Percentiles rank a stretch among this genome's conserved stretches.
phyloP scores from a whole-genome alignment of 257 asterid genomes.

The Fraxinus americana region DNA sequence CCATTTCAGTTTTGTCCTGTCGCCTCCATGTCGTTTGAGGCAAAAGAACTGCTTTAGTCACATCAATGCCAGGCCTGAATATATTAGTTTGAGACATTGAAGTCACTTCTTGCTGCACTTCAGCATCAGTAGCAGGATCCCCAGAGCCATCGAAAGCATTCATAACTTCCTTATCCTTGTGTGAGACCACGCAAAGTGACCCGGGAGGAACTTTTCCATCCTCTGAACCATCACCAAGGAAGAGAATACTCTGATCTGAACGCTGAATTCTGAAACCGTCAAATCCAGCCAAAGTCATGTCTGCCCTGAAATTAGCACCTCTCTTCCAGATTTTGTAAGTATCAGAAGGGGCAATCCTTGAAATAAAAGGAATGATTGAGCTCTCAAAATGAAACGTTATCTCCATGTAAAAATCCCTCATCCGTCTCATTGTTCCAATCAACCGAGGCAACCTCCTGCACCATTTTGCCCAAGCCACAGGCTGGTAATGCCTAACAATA shows the following conservation, averaged over 20 bases:
- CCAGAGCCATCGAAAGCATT: conserved; percentile 94
- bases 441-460: conserved; percentile 93
- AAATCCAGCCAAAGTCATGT: conserved; percentile 95
- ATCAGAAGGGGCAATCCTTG: conserved; percentile 96
- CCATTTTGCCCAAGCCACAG: conserved; percentile 99
- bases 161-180: conserved; percentile 90
- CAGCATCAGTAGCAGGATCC: conserved; percentile 82
- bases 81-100: conserved; percentile 92
- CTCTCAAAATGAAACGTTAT: conserved; percentile 94
- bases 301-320: conserved; percentile 92
- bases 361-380: conserved; percentile 92
- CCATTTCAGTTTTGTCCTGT: conserved; percentile 75
- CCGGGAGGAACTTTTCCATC: conserved; percentile 84
- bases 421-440: conserved; percentile 80
- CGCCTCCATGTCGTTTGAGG: conserved; percentile 93
- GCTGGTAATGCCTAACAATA: conserved; percentile 88
- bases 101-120: conserved; percentile 78
- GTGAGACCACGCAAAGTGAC: conserved; percentile 78
- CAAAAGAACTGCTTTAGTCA: conserved; percentile 85
- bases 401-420: conserved; percentile 98
- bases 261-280: conserved; percentile 94
- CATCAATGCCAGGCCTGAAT: conserved; percentile 94
- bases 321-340: conserved; percentile 95
- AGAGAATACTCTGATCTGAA: conserved; percentile 85
- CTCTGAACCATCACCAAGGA: conserved; percentile 97